Evolutionary conservation across 805 yeast genomes (phyloP), one percentile per base, ranked within the genome.

Genomic region (Saccharomycopsis babjevae): DNA sequence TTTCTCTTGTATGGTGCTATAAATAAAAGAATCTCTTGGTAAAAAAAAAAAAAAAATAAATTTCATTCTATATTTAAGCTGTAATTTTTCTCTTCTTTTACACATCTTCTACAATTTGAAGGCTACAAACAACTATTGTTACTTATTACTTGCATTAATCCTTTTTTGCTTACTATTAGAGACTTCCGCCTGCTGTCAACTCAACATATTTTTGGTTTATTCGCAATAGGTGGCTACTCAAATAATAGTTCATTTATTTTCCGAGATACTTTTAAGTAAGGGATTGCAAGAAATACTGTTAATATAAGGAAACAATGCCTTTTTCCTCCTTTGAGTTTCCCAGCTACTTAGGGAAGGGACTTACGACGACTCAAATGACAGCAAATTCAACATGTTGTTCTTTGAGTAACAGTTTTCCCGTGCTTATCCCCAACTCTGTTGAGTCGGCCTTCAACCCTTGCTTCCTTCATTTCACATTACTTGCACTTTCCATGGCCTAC

Each of bases 391-490:
- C 52, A 22, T 46, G 52, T n/a, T 46, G 52, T 13, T 46, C 52
- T 2, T 46, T 46, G 5, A 25, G 18, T 10, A 22, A 25, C 28
- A 16, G 52, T 10, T 22, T 46, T 22, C 52, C 52, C 28, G 28
- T 46, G 16, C 52, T 46, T 42, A n/a, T 46, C 18, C 52, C 52
- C 5, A 46, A 46, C 15, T 28, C 52, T 10, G 28, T 15, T 11
- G 63, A 62, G 34, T 59, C 59, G 20, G 62, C 66, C 8, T 64
- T 64, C 56, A 62, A 57, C 30, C 64, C 63, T 5, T 60, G 63
- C 18, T 57, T 62, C 40, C 30, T 64, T 15, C 7, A 61, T 16
- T 18, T 25, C 18, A 7, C 42, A 7, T 36, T 61, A 11, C 28
- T 50, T 10, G 55, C 25, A 1, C 50, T 55, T 11, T 54, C 61